These are phyloP conservation scores for Jatropha curcas DNA, from an alignment of 345 rosid species.

Conservation along the genomic window DNA sequence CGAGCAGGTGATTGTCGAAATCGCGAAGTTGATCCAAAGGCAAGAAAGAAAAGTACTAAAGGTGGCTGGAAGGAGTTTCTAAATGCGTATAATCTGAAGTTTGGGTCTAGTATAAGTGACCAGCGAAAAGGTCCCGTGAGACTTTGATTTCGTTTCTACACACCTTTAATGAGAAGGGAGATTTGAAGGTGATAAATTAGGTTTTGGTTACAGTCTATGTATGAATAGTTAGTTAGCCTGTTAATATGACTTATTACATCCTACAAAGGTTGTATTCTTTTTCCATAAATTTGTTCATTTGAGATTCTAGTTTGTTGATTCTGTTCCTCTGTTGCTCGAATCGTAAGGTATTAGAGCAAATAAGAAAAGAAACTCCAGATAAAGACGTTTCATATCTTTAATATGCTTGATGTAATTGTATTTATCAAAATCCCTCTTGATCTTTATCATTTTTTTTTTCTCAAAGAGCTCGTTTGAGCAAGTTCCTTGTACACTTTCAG, in stretches of 20 bases:
- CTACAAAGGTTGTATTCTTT: background rate
- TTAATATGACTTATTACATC: too few relatives aligned
- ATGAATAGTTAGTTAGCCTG: background rate
- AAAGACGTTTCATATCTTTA: too few relatives aligned
- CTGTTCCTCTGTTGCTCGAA: slow-evolving; percentile 48
- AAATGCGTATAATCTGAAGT: slow-evolving; percentile 43
- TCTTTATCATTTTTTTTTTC: background rate
- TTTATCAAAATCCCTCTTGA: background rate
- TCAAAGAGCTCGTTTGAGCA: background rate
- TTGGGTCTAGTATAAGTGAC: slow-evolving; percentile 68
- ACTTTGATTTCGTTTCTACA: slow-evolving; percentile 57
- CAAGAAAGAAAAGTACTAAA: slow-evolving; percentile 41
- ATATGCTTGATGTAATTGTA: too few relatives aligned
- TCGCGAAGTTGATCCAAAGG: slow-evolving; percentile 66
- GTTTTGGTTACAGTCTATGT: too few relatives aligned
- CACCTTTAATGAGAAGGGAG: slow-evolving; percentile 46
- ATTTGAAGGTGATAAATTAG: slow-evolving; percentile 42
- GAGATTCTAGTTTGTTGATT: slow-evolving; percentile 47
- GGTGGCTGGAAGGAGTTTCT: slow-evolving; percentile 85
- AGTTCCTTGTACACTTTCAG: background rate
- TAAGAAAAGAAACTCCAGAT: slow-evolving; percentile 37
- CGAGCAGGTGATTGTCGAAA: slow-evolving; percentile 58
- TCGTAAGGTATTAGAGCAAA: slow-evolving; percentile 36
- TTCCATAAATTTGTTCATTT: background rate
- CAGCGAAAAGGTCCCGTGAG: slow-evolving; percentile 59